These are phyloP conservation scores for Barnettozyma wickerhamii DNA, from an alignment of 805 yeast species.

Conservation along the genomic window DNA sequence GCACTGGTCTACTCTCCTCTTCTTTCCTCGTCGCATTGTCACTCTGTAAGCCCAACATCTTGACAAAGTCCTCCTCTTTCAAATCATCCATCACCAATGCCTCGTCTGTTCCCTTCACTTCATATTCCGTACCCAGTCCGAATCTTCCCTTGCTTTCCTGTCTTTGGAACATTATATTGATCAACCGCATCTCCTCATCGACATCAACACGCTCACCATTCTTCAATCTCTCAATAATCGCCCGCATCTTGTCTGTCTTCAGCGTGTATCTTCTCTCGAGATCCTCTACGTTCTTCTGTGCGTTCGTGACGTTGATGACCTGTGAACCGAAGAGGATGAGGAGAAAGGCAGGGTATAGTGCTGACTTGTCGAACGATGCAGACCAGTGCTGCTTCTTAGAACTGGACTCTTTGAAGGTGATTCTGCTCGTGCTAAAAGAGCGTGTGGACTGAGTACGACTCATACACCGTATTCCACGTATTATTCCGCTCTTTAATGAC, in stretches of 20 bases:
- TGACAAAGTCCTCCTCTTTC: constrained; percentile 14
- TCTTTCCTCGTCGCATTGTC: no score
- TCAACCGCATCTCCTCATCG: constrained; percentile 35
- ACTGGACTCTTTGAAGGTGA: not conserved
- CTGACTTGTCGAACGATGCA: constrained; percentile 28
- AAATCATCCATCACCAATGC: constrained; percentile 16
- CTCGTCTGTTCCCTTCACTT: constrained; percentile 14
- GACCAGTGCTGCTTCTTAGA: constrained; percentile 5
- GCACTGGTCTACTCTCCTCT: not conserved
- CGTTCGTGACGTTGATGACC: constrained; percentile 40
- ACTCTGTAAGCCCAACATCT: constrained; percentile 13
- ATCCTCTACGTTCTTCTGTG: constrained; percentile 36
- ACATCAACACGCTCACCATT: constrained; percentile 38
- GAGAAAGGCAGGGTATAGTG: constrained; percentile 36
- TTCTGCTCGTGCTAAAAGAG: not conserved
- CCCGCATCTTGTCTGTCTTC: constrained; percentile 34
- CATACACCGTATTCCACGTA: no score
- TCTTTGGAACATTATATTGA: constrained; percentile 30
- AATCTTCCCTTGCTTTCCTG: constrained; percentile 1
- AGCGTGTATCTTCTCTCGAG: constrained; percentile 34
- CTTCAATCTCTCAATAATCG: constrained; percentile 33
- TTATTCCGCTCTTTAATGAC: no score
- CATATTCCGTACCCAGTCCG: constrained; percentile 13
- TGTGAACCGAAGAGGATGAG: constrained; percentile 43
- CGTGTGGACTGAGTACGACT: no score